Percentiles rank a stretch among this genome's conserved stretches.
Evolutionary conservation across 2,329 filamentous ascomycete species (phyloP).

Genomic region (Botrytis galanthina): DNA sequence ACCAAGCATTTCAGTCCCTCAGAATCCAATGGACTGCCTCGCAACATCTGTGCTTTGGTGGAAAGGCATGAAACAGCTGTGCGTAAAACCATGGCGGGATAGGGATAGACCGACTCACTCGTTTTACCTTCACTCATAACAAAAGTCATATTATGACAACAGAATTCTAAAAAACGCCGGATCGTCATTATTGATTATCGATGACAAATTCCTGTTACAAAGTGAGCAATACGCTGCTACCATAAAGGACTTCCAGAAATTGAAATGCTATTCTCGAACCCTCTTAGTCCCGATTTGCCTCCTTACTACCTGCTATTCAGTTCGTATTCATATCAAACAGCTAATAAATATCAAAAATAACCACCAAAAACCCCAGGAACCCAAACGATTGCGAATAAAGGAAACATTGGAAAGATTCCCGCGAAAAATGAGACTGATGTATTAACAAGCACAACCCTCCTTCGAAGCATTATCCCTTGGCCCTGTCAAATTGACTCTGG

Average conservation of each 20-base stretch:
- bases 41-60: conserved; percentile 9
- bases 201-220: conserved; percentile 16
- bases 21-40: background rate
- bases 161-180: background rate
- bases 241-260: background rate
- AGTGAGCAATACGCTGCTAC: background rate
- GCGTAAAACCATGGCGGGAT: background rate
- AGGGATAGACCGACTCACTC: background rate
- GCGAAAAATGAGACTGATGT: conserved; percentile 21
- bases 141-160: background rate
- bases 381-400: conserved; percentile 22
- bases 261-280: conserved; percentile 4
- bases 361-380: conserved; percentile 28
- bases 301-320: conserved; percentile 16
- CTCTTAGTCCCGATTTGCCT: background rate
- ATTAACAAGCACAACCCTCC: conserved; percentile 85
- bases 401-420: conserved; percentile 24
- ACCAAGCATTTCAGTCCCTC: background rate
- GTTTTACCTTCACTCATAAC: conserved; percentile 7
- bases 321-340: conserved; percentile 32
- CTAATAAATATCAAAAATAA: conserved; percentile 27
- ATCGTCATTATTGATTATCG: background rate
- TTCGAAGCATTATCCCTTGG: conserved; percentile 73
- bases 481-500: conserved; percentile 78
- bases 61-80: conserved; percentile 14